Evolutionary conservation across 208 protist genomes (phyloP).

Genomic region (Trypanosoma lewisi): DNA sequence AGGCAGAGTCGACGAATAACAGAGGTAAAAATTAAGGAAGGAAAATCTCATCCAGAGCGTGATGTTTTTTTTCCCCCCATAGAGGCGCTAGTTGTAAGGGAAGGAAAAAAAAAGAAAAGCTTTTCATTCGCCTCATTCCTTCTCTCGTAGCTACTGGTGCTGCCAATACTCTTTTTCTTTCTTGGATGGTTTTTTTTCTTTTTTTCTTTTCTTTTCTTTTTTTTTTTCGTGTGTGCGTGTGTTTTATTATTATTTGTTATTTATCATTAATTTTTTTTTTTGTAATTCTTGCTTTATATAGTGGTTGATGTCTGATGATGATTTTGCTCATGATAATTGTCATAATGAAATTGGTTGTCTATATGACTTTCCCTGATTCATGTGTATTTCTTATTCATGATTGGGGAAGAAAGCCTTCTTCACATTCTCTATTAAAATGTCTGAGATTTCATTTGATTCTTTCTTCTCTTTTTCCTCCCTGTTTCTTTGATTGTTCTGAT

Average conservation of each 20-base stretch:
- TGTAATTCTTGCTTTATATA: too few species aligned
- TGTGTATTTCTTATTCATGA: too few species aligned
- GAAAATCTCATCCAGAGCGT: neutral
- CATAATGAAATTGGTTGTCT: too few species aligned
- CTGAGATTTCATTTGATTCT: too few species aligned
- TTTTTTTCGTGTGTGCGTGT: slow-evolving; percentile 2
- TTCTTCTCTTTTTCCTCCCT: too few species aligned
- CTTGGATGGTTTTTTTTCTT: slow-evolving; percentile 4
- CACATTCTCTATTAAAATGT: too few species aligned
- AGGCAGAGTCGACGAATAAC: slow-evolving; percentile 21
- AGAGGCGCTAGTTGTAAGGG: neutral
- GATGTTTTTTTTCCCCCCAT: neutral
- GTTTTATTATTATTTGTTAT: neutral
- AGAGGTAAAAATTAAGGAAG: slow-evolving; percentile 11
- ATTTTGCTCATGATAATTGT: too few species aligned
- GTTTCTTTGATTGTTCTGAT: too few species aligned
- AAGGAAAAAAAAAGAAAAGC: neutral
- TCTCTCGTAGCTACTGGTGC: neutral
- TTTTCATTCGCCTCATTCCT: neutral
- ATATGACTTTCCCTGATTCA: too few species aligned
- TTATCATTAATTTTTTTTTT: too few species aligned
- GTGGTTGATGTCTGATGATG: too few species aligned
- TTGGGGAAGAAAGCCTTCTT: too few species aligned
- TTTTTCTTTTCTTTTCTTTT: slow-evolving; percentile 7
- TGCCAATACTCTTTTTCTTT: neutral